Evolutionary conservation across 2,329 filamentous ascomycete genomes (phyloP).

Genomic region (Epichloe hybrida): DNA sequence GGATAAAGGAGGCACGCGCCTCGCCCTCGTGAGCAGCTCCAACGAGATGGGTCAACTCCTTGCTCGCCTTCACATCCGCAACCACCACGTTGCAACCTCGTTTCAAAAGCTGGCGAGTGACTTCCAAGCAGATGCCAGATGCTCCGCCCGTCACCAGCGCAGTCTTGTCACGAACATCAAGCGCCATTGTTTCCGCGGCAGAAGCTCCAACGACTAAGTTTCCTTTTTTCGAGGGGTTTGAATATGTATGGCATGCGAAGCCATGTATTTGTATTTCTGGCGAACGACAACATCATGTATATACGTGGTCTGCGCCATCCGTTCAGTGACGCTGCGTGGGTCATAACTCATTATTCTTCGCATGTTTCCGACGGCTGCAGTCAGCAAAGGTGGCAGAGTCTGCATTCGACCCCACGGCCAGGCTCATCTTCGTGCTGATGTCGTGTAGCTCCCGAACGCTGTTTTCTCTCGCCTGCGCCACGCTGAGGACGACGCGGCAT

Average conservation of each 20-base stretch:
- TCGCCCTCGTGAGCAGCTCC: conserved; percentile 1
- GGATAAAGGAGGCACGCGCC: conserved; percentile 18
- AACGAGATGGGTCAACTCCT: conserved; percentile 14
- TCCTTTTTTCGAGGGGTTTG: not conserved
- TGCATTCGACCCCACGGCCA: no score
- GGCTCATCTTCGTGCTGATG: no score
- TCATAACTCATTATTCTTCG: no score
- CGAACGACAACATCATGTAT: no score
- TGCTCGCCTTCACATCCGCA: conserved; percentile 21
- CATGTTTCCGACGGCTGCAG: no score
- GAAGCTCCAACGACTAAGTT: not conserved
- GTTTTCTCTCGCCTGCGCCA: no score
- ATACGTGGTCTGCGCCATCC: no score
- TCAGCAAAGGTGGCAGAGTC: no score
- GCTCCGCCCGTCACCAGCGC: conserved; percentile 5
- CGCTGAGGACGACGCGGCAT: no score
- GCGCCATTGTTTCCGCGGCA: conserved; percentile 1
- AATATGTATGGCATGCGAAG: not conserved
- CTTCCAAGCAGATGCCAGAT: conserved; percentile 21
- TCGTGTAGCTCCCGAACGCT: no score
- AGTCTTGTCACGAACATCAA: conserved; percentile 6
- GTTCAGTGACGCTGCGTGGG: no score
- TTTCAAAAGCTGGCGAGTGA: conserved; percentile 19
- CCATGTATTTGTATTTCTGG: no score
- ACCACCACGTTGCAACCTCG: conserved; percentile 23